Base-by-base conservation (phyloP, 768 basidiomycete species). In the Kwoniella dejecticola region DNA sequence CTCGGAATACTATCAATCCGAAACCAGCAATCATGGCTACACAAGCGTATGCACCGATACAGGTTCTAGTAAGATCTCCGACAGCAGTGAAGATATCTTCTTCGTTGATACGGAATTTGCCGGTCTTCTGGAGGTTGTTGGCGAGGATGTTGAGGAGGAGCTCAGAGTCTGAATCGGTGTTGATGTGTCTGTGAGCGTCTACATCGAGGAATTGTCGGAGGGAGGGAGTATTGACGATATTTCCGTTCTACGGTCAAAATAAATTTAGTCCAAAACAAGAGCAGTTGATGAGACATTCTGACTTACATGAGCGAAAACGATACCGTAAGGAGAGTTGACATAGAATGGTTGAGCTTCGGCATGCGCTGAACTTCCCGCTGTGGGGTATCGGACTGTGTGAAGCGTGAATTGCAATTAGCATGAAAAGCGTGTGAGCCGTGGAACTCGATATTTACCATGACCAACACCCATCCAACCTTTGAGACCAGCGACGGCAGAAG, bases 301-400 rank as follows among this genome's bases (percentile, higher is more conserved):
- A 82, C 88, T 66, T 78, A 94, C 95, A 83, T 99, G 95, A 19
- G 91, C 96, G 76, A 99, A 89, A 64, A 94, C 91, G 74, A 99
- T 95, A 52, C 96, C 96, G 78, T 98, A 99, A 2, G 96, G 96
- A n/a, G 93, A 95, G 82, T 99, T 99, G 71, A 99, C 96, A 77
- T 99, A 99, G 83, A 99, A 99, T 0, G 96, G 96, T 76, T 99
- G 96, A 7, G 96, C 94, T 78, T 99, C 96, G 11, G 95, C 88
- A 68, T 96, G 90, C 60, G 93, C 90, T 60, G 92, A 96, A 75
- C 91, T 92, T 50, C 96, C 96, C 54, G 96, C 96, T 63, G 96
- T 98, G 10, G 96, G 96, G 80, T 99, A 98, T 60, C 96, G 87
- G 56, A 95, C 96, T 98, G 70, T 6, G 7, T 21, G 31, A n/a